phyloP scores from a whole-genome alignment of 306 rosid species.

The Prunus mira region DNA sequence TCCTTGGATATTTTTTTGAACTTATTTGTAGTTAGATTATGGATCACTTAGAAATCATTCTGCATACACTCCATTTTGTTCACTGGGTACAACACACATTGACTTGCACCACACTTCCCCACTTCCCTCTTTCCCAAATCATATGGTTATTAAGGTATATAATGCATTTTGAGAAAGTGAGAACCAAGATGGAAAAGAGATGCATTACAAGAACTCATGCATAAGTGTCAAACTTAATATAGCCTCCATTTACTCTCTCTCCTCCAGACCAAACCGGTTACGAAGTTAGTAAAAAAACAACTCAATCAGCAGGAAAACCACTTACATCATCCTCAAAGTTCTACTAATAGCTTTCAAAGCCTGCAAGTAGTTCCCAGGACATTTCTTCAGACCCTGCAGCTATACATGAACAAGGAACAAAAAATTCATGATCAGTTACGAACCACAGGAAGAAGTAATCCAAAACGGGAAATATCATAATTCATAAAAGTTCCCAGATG shows the following conservation, averaged over 20 bases:
- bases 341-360: constrained; percentile 85
- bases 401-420: no score
- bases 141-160: no score
- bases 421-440: constrained; percentile 20
- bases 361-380: constrained; percentile 62
- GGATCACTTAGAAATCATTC: no score
- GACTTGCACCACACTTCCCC: background rate
- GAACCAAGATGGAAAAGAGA: no score
- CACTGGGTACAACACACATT: background rate
- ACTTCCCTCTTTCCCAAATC: no score
- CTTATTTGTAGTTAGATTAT: no score
- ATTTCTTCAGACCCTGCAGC: no score
- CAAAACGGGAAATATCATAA: background rate
- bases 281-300: background rate
- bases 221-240: background rate
- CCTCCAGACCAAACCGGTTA: no score
- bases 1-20: no score
- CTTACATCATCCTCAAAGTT: constrained; percentile 97
- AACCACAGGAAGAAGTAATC: background rate
- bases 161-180: no score
- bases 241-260: background rate
- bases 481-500: background rate
- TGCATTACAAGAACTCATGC: background rate
- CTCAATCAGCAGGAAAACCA: constrained; percentile 6
- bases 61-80: no score